Evolutionary conservation across 2,329 filamentous ascomycete species (phyloP).

Genomic region (Clarireedia paspali): DNA sequence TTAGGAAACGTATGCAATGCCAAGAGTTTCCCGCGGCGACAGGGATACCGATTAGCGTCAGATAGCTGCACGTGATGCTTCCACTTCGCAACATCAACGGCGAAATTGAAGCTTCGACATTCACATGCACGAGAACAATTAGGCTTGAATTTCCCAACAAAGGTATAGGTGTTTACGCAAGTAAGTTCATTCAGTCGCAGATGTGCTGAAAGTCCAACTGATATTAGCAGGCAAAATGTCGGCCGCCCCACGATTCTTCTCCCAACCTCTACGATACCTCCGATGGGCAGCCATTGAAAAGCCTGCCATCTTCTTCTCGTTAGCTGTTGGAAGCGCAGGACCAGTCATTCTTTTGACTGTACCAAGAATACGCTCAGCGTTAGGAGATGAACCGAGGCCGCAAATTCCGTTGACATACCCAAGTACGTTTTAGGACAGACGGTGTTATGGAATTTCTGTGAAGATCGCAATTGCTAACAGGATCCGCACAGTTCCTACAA

Average conservation of each 20-base stretch:
- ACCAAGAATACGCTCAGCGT: constrained; percentile 61
- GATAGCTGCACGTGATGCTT: constrained; percentile 14
- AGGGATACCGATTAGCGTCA: constrained; percentile 10
- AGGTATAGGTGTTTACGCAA: not conserved
- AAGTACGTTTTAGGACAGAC: constrained; percentile 50
- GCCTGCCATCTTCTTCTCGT: constrained; percentile 86
- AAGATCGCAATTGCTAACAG: constrained; percentile 16
- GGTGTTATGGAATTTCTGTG: not conserved
- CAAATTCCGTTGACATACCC: constrained; percentile 87
- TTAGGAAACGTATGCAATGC: constrained; percentile 31
- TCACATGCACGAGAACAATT: not conserved
- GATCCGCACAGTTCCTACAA: constrained; percentile 42
- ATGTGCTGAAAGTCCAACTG: constrained; percentile 5
- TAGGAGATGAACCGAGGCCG: constrained; percentile 67
- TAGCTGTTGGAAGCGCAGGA: constrained; percentile 64
- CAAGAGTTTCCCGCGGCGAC: constrained; percentile 18
- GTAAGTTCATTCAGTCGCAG: not conserved
- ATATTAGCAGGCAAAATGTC: constrained; percentile 46
- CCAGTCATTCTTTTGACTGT: constrained; percentile 63
- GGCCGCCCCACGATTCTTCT: constrained; percentile 71
- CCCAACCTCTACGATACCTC: constrained; percentile 72
- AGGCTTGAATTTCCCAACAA: too few species aligned
- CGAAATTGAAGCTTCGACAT: constrained; percentile 5
- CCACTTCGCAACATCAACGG: constrained; percentile 13
- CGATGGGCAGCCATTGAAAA: constrained; percentile 83